Evolutionary conservation across 495 filamentous ascomycete species (phyloP), one percentile per base, ranked within the genome.

Genomic region (Tuber melanosporum): DNA sequence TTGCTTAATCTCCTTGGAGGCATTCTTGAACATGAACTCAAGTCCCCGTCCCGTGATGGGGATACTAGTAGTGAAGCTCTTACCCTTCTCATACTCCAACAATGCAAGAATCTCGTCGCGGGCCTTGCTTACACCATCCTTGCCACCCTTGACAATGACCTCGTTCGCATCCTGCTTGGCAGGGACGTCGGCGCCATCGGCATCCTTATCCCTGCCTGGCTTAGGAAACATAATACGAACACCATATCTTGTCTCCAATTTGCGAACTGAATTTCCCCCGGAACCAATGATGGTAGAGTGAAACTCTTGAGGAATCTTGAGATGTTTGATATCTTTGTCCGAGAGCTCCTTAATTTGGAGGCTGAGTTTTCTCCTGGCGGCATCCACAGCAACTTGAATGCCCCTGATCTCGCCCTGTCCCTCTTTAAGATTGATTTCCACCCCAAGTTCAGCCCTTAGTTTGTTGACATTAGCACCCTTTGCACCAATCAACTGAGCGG

Each of bases 381-480:
- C 91, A 83, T 97, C 93, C 12, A 94, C 93, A 86, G 90, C 89
- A 52, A 88, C 87, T 81, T 88, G 87, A 45, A 89, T 88, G 57
- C 89, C 89, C 78, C 88, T 90, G 19, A 91, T 85, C 75, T 88
- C 87, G n/a, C 90, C 88, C 76, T 87, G 87, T 39, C 89, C 89
- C 75, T 91, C 88, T 70, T 97, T 92, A 47, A 98, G 90, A 83
- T 96, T 92, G 80, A 99, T 98, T 70, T 98, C 95, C 46, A 99
- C 96, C 83, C 98, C 96, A 80, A 96, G 97, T 83, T 95, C 93
- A 46, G 98, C 95, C 26, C 94, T 92, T n/a, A 97, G 87, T 83
- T 96, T 94, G 77, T 93, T 93, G 85, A 98, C 95, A 84, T 95
- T 95, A 85, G 94, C 94, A 41, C 95, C 95, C 57, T 90, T 90